Evolutionary conservation across 306 rosid genomes (phyloP), one percentile per base, ranked within the genome.

Genomic region (Quercus ilex): DNA sequence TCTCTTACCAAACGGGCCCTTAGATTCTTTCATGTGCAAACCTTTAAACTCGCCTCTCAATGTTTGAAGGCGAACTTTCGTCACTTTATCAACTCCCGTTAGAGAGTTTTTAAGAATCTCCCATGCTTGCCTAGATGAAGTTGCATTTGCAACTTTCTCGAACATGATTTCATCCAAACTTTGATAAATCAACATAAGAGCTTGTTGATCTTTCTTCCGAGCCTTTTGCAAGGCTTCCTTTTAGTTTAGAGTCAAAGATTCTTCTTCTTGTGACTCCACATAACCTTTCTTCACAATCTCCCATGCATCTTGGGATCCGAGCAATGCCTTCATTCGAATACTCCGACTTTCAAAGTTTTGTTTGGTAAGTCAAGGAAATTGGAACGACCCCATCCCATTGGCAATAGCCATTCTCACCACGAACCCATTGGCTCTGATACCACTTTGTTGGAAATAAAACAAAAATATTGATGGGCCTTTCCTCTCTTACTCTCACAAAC

Each of bases 281-380:
- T 76, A 52, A 41, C 51, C n/a, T 59, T 33, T 60, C 43, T 76
- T 30, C 6, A 76, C 73, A 18, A 63, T 26, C 10, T 76, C 80
- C 51, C 52, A 64, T 2, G 6, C 73, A 51, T 49, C 80, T 4
- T 76, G 80, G 3, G 73, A 71, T 25, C 20, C 7, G 0, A 76
- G 62, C 3, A 76, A 55, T 0, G 23, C 51, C 23, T 63, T 51
- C 62, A 76, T 62, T 12, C 59, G 6, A 5, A 76, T 46, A 13
- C 59, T 62, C 73, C 26, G 64, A 25, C 18, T 43, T 10, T 64
- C 62, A 26, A 23, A 51, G 20, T 76, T 64, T 43, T 33, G 46
- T 31, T 64, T 76, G 18, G 4, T 64, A 15, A 64, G 73, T 53
- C 1, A 0, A 10, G 51, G 51, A 43, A 43, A 43, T 10, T 43